Evolutionary conservation across 2,329 filamentous ascomycete genomes (phyloP).

Genomic region (Talaromyces funiculosus): DNA sequence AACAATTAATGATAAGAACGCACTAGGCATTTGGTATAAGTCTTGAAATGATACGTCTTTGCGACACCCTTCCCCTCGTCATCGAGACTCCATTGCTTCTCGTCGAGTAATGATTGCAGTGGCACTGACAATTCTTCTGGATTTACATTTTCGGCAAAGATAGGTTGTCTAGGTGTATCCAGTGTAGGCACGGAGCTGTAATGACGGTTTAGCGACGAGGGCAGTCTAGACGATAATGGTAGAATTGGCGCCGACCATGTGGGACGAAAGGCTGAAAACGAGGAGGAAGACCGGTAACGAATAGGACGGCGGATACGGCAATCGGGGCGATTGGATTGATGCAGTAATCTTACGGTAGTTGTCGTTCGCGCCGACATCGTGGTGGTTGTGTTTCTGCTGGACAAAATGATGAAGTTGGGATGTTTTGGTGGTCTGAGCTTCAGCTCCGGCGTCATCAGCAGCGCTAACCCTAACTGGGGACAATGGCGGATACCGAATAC

Average conservation of each 20-base stretch:
- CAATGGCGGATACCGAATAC: not conserved
- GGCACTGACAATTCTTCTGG: conserved; percentile 21
- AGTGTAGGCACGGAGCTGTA: not conserved
- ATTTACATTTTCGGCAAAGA: conserved; percentile 28
- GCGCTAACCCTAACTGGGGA: not conserved
- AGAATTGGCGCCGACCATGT: not conserved
- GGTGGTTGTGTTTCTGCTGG: not conserved
- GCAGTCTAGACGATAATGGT: not conserved
- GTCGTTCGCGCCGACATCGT: not conserved
- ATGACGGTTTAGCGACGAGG: not conserved
- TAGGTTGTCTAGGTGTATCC: not conserved
- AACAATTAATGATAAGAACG: conserved; percentile 9
- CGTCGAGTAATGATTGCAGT: conserved; percentile 22
- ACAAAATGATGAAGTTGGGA: not conserved
- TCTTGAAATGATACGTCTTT: conserved; percentile 37
- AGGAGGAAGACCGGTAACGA: not conserved
- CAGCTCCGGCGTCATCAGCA: not conserved
- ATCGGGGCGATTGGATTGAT: not conserved
- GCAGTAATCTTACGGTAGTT: not conserved
- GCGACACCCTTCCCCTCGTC: conserved; percentile 28
- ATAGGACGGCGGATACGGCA: not conserved
- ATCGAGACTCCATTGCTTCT: conserved; percentile 30
- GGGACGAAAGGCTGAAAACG: not conserved
- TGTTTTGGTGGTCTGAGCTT: not conserved
- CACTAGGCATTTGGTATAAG: conserved; percentile 36